Evolutionary conservation across 495 filamentous ascomycete species (phyloP).

Genomic region (Aspergillus bridgeri): DNA sequence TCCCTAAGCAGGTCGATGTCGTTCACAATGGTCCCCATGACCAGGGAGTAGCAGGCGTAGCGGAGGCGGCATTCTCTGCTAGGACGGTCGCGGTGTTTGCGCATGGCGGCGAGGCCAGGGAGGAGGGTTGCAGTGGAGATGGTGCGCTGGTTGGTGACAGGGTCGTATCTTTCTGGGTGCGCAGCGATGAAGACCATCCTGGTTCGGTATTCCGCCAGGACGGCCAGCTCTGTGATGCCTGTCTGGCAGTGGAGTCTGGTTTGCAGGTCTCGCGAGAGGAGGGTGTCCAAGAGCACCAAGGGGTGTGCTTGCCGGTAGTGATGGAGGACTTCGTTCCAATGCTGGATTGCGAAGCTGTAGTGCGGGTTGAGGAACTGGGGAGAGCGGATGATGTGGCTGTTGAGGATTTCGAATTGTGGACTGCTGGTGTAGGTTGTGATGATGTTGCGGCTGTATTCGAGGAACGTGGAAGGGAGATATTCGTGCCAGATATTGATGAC

Average conservation of each 20-base stretch:
- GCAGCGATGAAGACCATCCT: not conserved
- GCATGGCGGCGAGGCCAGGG: too few species aligned
- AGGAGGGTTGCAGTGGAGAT: not conserved
- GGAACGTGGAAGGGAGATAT: slow-evolving; percentile 4
- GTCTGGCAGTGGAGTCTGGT: not conserved
- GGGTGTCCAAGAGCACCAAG: not conserved
- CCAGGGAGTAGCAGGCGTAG: too few species aligned
- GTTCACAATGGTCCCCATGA: too few species aligned
- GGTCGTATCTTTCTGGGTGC: not conserved
- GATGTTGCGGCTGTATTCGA: not conserved
- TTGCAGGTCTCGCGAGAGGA: not conserved
- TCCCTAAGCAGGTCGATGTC: not conserved
- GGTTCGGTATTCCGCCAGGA: not conserved
- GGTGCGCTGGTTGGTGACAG: not conserved
- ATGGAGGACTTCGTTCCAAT: not conserved
- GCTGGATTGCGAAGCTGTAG: not conserved
- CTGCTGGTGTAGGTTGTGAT: not conserved
- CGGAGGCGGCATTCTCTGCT: too few species aligned
- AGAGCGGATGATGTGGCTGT: not conserved
- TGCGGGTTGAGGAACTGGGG: too few species aligned
- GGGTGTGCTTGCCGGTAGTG: not conserved
- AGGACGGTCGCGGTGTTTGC: too few species aligned
- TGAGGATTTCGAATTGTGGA: not conserved
- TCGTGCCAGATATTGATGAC: not conserved
- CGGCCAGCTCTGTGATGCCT: not conserved